Evolutionary conservation across 1,284 basidiomycete species (phyloP).

Genomic region (Vanrija humicola): DNA sequence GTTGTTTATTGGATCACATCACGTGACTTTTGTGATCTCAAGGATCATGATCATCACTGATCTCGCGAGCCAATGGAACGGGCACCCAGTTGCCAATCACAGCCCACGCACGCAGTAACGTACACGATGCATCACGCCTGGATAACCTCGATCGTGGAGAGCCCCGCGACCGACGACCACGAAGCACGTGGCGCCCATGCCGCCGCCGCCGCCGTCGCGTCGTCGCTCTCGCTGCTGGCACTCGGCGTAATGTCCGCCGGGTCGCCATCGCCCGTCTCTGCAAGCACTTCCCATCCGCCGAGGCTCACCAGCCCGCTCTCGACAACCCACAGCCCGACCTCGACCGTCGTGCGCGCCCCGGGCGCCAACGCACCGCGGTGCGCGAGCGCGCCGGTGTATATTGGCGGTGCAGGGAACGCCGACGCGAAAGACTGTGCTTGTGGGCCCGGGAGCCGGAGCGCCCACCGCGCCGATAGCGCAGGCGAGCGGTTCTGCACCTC

Average conservation of each 20-base stretch:
- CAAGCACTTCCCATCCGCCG: conserved; percentile 29
- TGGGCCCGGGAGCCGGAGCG: conserved; percentile 26
- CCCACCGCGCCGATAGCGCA: conserved; percentile 25
- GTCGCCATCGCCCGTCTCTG: conserved; percentile 9
- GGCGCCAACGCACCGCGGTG: conserved; percentile 27
- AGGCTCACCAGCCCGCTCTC: conserved; percentile 26
- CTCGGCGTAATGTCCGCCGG: not conserved
- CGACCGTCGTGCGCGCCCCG: conserved; percentile 7
- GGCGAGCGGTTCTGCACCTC: conserved; percentile 59
- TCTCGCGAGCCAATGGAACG: not conserved
- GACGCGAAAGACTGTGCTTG: not conserved
- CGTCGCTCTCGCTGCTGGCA: not conserved
- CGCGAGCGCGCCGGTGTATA: conserved; percentile 24
- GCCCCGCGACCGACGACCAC: not conserved
- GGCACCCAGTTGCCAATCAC: not conserved
- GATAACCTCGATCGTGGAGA: conserved; percentile 1
- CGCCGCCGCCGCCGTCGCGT: not conserved
- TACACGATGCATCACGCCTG: not conserved
- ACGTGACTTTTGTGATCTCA: conserved; percentile 1
- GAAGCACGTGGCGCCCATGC: conserved; percentile 6
- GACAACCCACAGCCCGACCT: conserved; percentile 23
- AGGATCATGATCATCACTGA: not conserved
- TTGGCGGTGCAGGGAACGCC: not conserved
- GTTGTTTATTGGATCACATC: not conserved
- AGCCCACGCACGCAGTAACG: not conserved